Evolutionary conservation across 2,329 filamentous ascomycete genomes (phyloP).

Genomic region (Fusarium torulosum): DNA sequence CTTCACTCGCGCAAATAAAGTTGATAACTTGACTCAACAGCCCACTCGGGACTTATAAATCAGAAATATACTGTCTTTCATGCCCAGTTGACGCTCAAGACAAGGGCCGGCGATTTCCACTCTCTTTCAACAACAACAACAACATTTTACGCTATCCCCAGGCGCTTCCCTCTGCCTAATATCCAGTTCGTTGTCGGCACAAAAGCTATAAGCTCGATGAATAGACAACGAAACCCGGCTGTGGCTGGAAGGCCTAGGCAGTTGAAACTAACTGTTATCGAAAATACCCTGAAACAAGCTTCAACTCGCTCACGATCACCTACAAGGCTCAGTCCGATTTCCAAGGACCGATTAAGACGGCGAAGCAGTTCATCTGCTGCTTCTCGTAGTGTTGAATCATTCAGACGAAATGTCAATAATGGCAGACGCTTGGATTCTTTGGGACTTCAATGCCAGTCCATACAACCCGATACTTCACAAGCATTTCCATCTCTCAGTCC

Average conservation of each 20-base stretch:
- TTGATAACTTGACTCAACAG: neutral
- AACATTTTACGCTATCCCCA: neutral
- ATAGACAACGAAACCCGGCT: conserved; percentile 26
- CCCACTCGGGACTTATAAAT: conserved; percentile 2
- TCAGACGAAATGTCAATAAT: neutral
- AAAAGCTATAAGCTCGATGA: conserved; percentile 17
- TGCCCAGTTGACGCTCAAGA: conserved; percentile 5
- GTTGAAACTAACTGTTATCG: conserved; percentile 14
- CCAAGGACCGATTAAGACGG: conserved; percentile 14
- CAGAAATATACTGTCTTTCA: neutral
- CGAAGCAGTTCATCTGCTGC: conserved; percentile 16
- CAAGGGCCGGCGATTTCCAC: neutral
- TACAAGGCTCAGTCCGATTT: conserved; percentile 28
- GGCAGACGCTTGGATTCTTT: conserved; percentile 9
- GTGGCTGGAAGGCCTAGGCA: conserved; percentile 13
- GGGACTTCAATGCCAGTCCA: conserved; percentile 2
- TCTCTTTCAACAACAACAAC: neutral
- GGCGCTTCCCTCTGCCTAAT: conserved; percentile 19
- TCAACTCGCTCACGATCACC: conserved; percentile 30
- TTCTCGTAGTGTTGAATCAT: neutral
- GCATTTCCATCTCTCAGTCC: conserved; percentile 10
- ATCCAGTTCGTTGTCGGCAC: conserved; percentile 7
- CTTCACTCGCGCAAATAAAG: neutral
- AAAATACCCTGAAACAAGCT: conserved; percentile 25
- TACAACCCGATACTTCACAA: conserved; percentile 2